These are phyloP conservation scores for Cryptosporidium felis DNA, from an alignment of 169 alveolate genomes.

Conservation along the genomic window DNA sequence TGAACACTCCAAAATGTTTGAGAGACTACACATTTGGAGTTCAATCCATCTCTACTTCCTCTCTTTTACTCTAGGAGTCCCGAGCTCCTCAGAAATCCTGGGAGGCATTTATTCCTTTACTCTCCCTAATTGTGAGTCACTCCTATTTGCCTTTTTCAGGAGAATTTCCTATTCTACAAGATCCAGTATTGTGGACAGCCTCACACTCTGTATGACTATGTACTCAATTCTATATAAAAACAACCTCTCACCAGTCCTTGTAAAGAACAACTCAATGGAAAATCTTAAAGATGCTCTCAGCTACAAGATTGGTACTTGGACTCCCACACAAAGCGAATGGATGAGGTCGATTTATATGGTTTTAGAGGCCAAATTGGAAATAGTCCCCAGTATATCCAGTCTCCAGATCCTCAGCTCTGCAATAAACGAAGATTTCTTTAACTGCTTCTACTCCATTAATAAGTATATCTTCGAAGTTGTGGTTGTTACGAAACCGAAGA, in stretches of 20 bases:
- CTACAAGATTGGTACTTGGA: constrained; percentile 61
- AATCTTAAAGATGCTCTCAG: constrained; percentile 7
- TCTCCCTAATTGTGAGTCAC: constrained; percentile 55
- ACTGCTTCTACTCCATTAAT: constrained; percentile 16
- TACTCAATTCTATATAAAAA: constrained; percentile 16
- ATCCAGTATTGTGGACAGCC: constrained; percentile 57
- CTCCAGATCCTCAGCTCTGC: constrained; percentile 24
- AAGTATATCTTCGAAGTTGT: constrained; percentile 42
- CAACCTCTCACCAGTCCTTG: constrained; percentile 34
- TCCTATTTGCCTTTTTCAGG: constrained; percentile 24
- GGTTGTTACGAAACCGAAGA: background rate
- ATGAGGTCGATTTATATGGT: constrained; percentile 66
- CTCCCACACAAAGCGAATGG: constrained; percentile 64
- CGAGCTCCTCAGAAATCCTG: constrained; percentile 38
- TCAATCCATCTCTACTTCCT: constrained; percentile 46
- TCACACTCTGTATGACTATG: constrained; percentile 34
- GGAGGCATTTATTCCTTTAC: constrained; percentile 56
- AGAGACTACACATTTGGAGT: constrained; percentile 56
- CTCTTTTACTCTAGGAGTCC: constrained; percentile 42
- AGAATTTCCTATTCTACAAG: constrained; percentile 41
- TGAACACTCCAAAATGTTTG: constrained; percentile 3
- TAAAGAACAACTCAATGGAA: background rate
- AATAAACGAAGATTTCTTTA: constrained; percentile 25
- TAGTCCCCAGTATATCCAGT: constrained; percentile 49
- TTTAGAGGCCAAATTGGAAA: background rate